Conservation (phyloP, 257 asterid genomes). For the Ilex asprella region DNA sequence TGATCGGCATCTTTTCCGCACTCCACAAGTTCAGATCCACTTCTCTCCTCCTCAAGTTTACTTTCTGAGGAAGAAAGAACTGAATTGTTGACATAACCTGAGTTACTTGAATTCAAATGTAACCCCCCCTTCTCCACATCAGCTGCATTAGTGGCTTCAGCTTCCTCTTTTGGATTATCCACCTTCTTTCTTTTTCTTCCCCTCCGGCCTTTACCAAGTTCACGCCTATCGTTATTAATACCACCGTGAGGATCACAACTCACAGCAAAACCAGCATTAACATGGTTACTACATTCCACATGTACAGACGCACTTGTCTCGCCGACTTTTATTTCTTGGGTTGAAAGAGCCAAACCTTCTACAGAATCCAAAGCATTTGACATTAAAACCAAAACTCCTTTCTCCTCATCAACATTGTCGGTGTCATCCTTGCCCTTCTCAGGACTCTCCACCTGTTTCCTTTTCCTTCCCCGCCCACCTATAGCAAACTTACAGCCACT, state of each 20-base stretch:
- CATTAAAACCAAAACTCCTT: neutral
- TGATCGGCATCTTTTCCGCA: neutral
- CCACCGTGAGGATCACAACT: neutral
- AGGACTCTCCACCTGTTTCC: constrained; percentile 4
- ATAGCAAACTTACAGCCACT: neutral
- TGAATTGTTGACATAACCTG: neutral
- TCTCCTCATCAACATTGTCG: neutral
- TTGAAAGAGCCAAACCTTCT: neutral
- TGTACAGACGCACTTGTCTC: neutral
- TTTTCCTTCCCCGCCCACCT: constrained; percentile 1
- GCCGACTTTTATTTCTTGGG: neutral
- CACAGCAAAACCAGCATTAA: constrained; percentile 6
- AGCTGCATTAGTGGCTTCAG: neutral
- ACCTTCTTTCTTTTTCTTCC: constrained; percentile 3
- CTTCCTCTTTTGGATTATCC: constrained; percentile 1
- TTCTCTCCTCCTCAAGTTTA: neutral
- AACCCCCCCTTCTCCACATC: neutral
- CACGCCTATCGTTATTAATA: no score
- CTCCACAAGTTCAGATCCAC: neutral
- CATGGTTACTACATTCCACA: neutral
- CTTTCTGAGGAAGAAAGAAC: neutral
- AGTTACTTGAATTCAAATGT: neutral
- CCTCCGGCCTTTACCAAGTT: neutral
- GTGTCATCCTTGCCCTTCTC: neutral
- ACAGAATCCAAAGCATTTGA: neutral